Percentiles rank a stretch among this genome's conserved stretches.
Conservation (phyloP, 2,329 filamentous ascomycete genomes). For the Beauveria asiatica region DNA sequence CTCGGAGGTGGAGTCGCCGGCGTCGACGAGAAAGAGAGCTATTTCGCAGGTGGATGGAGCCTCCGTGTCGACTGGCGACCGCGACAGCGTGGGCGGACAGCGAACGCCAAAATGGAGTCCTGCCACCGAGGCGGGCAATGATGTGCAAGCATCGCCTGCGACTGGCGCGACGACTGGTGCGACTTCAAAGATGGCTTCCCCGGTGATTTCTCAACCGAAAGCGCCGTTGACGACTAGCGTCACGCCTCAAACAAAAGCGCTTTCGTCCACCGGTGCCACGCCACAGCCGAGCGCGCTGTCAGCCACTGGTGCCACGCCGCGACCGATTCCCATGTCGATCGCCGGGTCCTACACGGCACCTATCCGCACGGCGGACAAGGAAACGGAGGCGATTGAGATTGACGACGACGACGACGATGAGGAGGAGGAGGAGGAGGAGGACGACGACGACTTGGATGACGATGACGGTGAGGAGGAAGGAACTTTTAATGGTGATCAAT, state of each 20-base stretch:
- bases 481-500: not conserved
- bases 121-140: not conserved
- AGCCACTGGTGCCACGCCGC: not conserved
- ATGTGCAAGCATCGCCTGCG: not conserved
- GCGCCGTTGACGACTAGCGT: no score
- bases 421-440: not conserved
- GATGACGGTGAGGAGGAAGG: no score
- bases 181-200: not conserved
- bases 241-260: no score
- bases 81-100: not conserved
- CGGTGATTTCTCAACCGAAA: not conserved
- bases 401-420: not conserved
- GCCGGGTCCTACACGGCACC: constrained; percentile 5
- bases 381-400: not conserved
- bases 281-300: no score
- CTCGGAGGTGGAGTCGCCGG: not conserved
- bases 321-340: constrained; percentile 5
- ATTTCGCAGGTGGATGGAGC: not conserved
- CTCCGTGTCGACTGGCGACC: not conserved
- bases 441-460: not conserved
- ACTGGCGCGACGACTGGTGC: not conserved
- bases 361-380: not conserved
- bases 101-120: not conserved
- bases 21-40: not conserved
- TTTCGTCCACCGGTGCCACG: no score